phyloP scores from a whole-genome alignment of 106 monocot species.

The Platanthera guangdongensis region DNA sequence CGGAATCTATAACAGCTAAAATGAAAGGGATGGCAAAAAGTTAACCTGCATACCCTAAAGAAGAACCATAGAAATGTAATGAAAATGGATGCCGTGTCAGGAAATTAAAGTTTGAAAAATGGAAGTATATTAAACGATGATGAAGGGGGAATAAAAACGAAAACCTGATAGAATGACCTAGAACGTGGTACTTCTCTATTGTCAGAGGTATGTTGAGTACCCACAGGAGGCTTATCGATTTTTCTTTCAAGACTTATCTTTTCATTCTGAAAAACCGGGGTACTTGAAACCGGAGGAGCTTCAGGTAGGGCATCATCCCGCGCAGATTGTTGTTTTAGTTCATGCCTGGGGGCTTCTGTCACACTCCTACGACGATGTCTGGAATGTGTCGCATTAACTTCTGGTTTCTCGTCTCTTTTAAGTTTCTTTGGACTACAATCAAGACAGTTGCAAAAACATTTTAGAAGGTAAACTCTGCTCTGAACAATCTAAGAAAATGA shows the following conservation, averaged over 20 bases:
- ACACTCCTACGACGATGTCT: slow-evolving; percentile 18
- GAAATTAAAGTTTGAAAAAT: background rate
- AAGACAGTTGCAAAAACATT: background rate
- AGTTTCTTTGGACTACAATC: slow-evolving; percentile 30
- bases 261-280: slow-evolving; percentile 11
- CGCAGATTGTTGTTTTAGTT: slow-evolving; percentile 21
- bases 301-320: slow-evolving; percentile 32
- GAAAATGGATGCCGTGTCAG: too few species aligned
- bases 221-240: slow-evolving; percentile 18
- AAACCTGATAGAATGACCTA: slow-evolving; percentile 39
- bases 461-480: background rate
- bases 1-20: too few species aligned
- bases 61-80: too few species aligned
- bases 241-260: slow-evolving; percentile 14
- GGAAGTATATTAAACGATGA: slow-evolving; percentile 2
- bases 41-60: too few species aligned
- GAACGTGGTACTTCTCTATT: slow-evolving; percentile 24
- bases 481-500: background rate
- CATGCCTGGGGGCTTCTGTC: slow-evolving; percentile 14
- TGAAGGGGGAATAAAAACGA: background rate
- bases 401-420: slow-evolving; percentile 37
- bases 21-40: too few species aligned
- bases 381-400: slow-evolving; percentile 18
- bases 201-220: slow-evolving; percentile 26
- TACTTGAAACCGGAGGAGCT: slow-evolving; percentile 9